These are phyloP conservation scores for Phialemonium atrogriseum DNA, from an alignment of 2,329 filamentous ascomycete genomes.

Conservation along the genomic window DNA sequence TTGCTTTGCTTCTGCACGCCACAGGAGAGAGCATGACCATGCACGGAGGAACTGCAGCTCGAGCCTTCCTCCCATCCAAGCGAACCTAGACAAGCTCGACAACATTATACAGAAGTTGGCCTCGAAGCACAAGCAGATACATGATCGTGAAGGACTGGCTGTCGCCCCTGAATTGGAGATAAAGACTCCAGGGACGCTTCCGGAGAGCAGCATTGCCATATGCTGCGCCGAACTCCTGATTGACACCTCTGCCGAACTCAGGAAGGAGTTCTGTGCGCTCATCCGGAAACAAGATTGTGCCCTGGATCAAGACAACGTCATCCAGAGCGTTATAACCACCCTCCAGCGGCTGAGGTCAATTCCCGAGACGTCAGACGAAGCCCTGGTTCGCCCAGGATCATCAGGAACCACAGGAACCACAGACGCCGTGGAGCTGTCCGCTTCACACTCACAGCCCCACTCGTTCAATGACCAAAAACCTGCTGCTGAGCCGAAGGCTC, in stretches of 20 bases:
- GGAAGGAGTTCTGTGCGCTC: constrained; percentile 41
- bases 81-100: constrained; percentile 26
- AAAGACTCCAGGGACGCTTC: constrained; percentile 14
- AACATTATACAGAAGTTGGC: constrained; percentile 35
- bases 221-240: constrained; percentile 41
- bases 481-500: too few relatives aligned
- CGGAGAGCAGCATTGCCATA: constrained; percentile 22
- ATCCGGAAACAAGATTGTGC: constrained; percentile 29
- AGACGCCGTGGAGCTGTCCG: too few relatives aligned
- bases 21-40: constrained; percentile 38
- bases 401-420: too few relatives aligned
- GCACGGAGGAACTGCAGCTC: constrained; percentile 23
- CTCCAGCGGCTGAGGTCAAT: constrained; percentile 3
- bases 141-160: constrained; percentile 26
- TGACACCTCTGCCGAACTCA: constrained; percentile 39
- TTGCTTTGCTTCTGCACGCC: constrained; percentile 41
- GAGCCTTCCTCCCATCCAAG: constrained; percentile 22
- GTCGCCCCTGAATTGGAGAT: not conserved
- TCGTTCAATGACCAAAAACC: too few relatives aligned
- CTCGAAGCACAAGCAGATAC: constrained; percentile 36
- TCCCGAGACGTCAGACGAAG: too few relatives aligned
- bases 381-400: too few relatives aligned
- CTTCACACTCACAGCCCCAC: too few relatives aligned
- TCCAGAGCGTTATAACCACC: constrained; percentile 33
- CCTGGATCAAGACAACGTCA: constrained; percentile 34